Evolutionary conservation across 139 green algal species (phyloP).

Genomic region (Nannochloris sp.): DNA sequence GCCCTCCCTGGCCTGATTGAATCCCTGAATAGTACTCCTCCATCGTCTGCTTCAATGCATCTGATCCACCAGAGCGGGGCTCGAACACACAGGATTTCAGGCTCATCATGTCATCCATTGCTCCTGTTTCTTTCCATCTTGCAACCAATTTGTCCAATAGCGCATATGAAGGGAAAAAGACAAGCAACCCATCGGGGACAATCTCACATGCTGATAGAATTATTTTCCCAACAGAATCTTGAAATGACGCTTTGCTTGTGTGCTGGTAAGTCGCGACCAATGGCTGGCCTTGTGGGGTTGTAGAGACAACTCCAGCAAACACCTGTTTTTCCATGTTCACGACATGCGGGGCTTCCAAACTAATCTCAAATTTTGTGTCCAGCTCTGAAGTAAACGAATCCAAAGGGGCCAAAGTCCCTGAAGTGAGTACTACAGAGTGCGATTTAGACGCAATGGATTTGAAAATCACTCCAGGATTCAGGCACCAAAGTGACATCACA

Average conservation of each 20-base stretch:
- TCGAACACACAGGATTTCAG: conserved; percentile 71
- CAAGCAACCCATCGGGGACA: conserved; percentile 82
- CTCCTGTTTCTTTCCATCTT: conserved; percentile 68
- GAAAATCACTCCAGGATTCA: conserved; percentile 70
- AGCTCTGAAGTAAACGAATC: conserved; percentile 80
- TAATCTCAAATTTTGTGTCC: conserved; percentile 51
- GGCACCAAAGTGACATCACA: conserved; percentile 66
- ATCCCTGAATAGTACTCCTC: conserved; percentile 63
- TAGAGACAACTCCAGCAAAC: conserved; percentile 50
- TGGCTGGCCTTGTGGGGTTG: conserved; percentile 23
- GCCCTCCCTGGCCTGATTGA: conserved; percentile 39
- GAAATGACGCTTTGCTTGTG: conserved; percentile 2
- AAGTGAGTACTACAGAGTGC: conserved; percentile 62
- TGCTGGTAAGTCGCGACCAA: conserved; percentile 29
- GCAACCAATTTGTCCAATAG: conserved; percentile 65
- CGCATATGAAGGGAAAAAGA: conserved; percentile 86
- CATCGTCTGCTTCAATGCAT: conserved; percentile 63
- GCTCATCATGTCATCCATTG: conserved; percentile 41
- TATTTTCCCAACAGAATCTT: conserved; percentile 43
- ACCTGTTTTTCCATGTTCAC: conserved; percentile 78
- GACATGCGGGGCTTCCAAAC: conserved; percentile 79
- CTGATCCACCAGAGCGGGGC: conserved; percentile 45
- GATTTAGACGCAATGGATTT: conserved; percentile 16
- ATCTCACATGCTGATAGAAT: conserved; percentile 37
- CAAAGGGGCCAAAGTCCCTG: conserved; percentile 80